Percentiles rank a stretch among this genome's conserved stretches.
phyloP scores from a whole-genome alignment of 192 early-diverging fungal species.

The Backusella sp. region DNA sequence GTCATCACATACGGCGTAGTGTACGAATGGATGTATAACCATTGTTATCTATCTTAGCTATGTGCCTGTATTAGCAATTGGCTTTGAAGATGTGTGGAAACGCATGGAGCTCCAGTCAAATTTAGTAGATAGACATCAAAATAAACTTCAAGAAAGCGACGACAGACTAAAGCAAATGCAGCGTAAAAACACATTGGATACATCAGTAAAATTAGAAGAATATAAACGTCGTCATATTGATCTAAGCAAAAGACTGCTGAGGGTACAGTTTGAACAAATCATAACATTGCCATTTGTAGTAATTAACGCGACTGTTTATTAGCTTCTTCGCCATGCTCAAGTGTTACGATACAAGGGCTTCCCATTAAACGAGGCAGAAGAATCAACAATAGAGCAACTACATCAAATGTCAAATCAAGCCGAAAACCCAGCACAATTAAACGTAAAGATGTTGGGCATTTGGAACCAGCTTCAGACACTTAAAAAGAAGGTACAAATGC shows the following conservation, averaged over 20 bases:
- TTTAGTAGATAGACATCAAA: slow-evolving; percentile 64
- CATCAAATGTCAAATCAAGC: slow-evolving; percentile 55
- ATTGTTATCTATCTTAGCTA: slow-evolving; percentile 46
- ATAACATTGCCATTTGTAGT: neutral
- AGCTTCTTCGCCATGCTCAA: slow-evolving; percentile 89
- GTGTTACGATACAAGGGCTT: slow-evolving; percentile 80
- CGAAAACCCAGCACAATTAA: slow-evolving; percentile 65
- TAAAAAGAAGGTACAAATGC: slow-evolving; percentile 37
- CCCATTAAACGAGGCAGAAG: slow-evolving; percentile 81
- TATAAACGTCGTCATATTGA: slow-evolving; percentile 76
- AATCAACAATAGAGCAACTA: slow-evolving; percentile 65
- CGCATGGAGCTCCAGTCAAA: slow-evolving; percentile 76
- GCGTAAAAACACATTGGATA: slow-evolving; percentile 72
- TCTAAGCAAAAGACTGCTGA: slow-evolving; percentile 71
- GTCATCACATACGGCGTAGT: neutral
- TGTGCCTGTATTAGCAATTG: slow-evolving; percentile 89
- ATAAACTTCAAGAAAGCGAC: slow-evolving; percentile 46
- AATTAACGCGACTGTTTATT: neutral
- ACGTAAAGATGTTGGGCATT: slow-evolving; percentile 78
- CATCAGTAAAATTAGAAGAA: slow-evolving; percentile 69
- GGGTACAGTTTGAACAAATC: slow-evolving; percentile 33
- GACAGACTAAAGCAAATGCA: slow-evolving; percentile 57
- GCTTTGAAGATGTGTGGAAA: slow-evolving; percentile 89
- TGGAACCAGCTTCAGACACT: slow-evolving; percentile 74
- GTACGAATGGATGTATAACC: too few relatives aligned